These are phyloP conservation scores for Penicillium sp. DNA, from an alignment of 2,329 filamentous ascomycete genomes.

Conservation along the genomic window DNA sequence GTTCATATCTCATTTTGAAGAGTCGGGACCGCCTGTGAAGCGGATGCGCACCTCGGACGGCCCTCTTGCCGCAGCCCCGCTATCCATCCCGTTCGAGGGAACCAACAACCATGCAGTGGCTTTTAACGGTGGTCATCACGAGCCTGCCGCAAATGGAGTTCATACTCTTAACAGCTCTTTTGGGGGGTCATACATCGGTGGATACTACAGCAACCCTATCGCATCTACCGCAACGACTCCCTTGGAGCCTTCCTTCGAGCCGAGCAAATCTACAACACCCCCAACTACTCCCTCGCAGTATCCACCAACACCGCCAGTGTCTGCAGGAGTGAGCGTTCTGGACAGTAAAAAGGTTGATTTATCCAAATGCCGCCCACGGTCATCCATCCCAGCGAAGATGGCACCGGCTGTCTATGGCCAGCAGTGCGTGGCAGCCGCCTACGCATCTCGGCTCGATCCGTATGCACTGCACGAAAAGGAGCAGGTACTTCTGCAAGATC, in stretches of 20 bases:
- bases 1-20: conserved; percentile 4
- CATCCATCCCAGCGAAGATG: conserved; percentile 77
- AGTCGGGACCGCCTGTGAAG: conserved; percentile 21
- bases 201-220: conserved; percentile 25
- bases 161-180: background rate
- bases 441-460: conserved; percentile 83
- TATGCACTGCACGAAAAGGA: conserved; percentile 84
- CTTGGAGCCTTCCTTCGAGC: conserved; percentile 22
- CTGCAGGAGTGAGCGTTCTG: conserved; percentile 18
- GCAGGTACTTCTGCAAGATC: conserved; percentile 73
- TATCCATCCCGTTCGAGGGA: conserved; percentile 1
- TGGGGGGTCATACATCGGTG: conserved; percentile 15
- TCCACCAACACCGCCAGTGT: conserved; percentile 13
- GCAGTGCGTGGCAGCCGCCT: conserved; percentile 85
- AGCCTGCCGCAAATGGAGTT: conserved; percentile 1
- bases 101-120: background rate
- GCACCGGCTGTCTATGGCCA: conserved; percentile 76
- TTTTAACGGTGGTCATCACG: background rate
- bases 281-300: conserved; percentile 18
- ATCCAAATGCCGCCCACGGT: conserved; percentile 65
- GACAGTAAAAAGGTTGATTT: conserved; percentile 31
- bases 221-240: conserved; percentile 28
- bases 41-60: conserved; percentile 15
- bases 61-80: conserved; percentile 1
- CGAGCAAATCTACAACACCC: conserved; percentile 28